Conservation (phyloP, 2,329 filamentous ascomycete genomes). For the Monilinia fructicola region DNA sequence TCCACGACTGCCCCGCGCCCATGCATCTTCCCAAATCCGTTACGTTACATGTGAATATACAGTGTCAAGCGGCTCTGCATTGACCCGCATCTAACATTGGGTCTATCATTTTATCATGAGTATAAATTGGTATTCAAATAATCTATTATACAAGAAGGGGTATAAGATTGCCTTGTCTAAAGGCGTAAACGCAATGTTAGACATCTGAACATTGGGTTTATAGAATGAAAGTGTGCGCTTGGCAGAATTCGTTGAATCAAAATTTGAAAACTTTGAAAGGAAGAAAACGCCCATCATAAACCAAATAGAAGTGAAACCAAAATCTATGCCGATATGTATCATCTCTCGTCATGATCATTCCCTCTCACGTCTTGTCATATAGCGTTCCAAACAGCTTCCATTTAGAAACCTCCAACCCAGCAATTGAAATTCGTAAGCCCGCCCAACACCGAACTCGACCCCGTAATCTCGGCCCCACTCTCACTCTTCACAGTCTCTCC, state of each 20-base stretch:
- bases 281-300: not conserved
- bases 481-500: constrained; percentile 31
- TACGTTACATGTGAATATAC: not conserved
- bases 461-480: constrained; percentile 35
- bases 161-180: not conserved
- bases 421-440: constrained; percentile 37
- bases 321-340: not conserved
- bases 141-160: not conserved
- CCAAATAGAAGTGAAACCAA: not conserved
- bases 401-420: constrained; percentile 36
- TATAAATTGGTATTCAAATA: not conserved
- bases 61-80: too few species aligned
- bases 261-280: not conserved
- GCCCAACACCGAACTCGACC: constrained; percentile 26
- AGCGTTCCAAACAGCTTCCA: not conserved
- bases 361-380: not conserved
- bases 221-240: not conserved
- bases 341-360: not conserved
- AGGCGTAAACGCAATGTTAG: not conserved
- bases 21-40: not conserved
- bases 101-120: not conserved
- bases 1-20: not conserved
- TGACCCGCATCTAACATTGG: not conserved
- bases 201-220: constrained; percentile 10
- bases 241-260: constrained; percentile 1